phyloP scores from a whole-genome alignment of 441 rosid genomes.

The Daphne laureola region DNA sequence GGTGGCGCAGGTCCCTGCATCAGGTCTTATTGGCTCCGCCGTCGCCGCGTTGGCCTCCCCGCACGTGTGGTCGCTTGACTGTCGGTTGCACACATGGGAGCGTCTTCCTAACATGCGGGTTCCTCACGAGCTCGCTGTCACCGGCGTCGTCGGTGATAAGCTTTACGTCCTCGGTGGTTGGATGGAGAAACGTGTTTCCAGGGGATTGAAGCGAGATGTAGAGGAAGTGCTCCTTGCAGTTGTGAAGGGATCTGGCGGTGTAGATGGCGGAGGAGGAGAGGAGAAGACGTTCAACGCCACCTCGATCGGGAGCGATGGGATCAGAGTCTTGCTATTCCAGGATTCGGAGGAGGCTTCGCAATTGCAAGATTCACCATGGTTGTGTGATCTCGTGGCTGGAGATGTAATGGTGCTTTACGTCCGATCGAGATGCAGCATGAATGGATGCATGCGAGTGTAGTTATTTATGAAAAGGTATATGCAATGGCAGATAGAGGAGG shows the following conservation, averaged over 20 bases:
- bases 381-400: background rate
- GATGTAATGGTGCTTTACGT: too few relatives aligned
- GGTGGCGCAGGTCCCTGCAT: slow-evolving; percentile 44
- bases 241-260: slow-evolving; percentile 47
- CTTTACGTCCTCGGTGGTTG: slow-evolving; percentile 78
- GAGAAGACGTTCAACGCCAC: slow-evolving; percentile 53
- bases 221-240: slow-evolving; percentile 31
- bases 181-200: slow-evolving; percentile 27
- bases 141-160: slow-evolving; percentile 49
- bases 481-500: slow-evolving; percentile 86
- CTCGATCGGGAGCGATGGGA: slow-evolving; percentile 57
- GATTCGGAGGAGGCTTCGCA: background rate
- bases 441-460: slow-evolving; percentile 95
- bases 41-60: slow-evolving; percentile 53
- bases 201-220: slow-evolving; percentile 41
- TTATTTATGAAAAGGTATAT: slow-evolving; percentile 43
- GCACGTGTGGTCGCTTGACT: slow-evolving; percentile 67
- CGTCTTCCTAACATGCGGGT: slow-evolving; percentile 44
- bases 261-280: slow-evolving; percentile 49
- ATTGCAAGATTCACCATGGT: background rate
- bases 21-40: slow-evolving; percentile 48
- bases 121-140: slow-evolving; percentile 73
- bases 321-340: slow-evolving; percentile 16
- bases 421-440: slow-evolving; percentile 49
- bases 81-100: slow-evolving; percentile 56